Percentiles rank a stretch among this genome's conserved stretches.
Evolutionary conservation across 2,329 filamentous ascomycete genomes (phyloP).

Genomic region (Tetracladium maxilliforme): DNA sequence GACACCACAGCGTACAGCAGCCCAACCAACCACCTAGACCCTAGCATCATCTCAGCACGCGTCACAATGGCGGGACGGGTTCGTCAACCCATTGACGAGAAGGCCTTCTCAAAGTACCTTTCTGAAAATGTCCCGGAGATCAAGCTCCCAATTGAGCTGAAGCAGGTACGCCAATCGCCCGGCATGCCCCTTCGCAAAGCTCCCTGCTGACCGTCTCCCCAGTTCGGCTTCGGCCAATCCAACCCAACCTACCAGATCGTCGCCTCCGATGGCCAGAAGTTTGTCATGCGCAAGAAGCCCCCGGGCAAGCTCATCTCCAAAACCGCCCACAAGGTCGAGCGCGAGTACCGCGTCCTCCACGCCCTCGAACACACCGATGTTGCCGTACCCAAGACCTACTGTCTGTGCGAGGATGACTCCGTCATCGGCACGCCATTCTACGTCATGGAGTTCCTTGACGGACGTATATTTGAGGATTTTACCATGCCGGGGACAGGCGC

Average conservation of each 20-base stretch:
- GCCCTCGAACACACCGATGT: slow-evolving; percentile 70
- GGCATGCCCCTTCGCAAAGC: not conserved
- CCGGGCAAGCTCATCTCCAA: slow-evolving; percentile 87
- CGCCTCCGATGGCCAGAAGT: slow-evolving; percentile 51
- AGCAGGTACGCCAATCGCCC: slow-evolving; percentile 51
- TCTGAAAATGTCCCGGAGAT: slow-evolving; percentile 67
- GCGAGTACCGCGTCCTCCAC: slow-evolving; percentile 83
- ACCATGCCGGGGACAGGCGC: slow-evolving; percentile 58
- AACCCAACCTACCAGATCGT: slow-evolving; percentile 94
- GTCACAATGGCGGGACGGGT: slow-evolving; percentile 68
- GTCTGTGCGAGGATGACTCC: slow-evolving; percentile 68
- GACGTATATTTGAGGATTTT: slow-evolving; percentile 84
- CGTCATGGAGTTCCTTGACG: slow-evolving; percentile 91
- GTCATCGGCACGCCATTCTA: slow-evolving; percentile 90
- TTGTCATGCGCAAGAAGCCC: slow-evolving; percentile 93
- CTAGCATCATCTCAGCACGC: too few relatives aligned
- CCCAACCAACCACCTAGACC: too few relatives aligned
- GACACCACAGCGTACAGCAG: too few relatives aligned
- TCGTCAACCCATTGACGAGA: slow-evolving; percentile 78
- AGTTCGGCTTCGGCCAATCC: slow-evolving; percentile 96
- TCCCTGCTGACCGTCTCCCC: slow-evolving; percentile 1
- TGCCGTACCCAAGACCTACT: slow-evolving; percentile 70
- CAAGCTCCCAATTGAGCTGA: slow-evolving; percentile 68
- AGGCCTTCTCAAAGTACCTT: slow-evolving; percentile 68
- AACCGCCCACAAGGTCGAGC: slow-evolving; percentile 91